A percentile compares a stretch with the other conserved stretches of the same genome.
Evolutionary conservation across 306 rosid species (phyloP).

Genomic region (Pachyrhizus erosus): DNA sequence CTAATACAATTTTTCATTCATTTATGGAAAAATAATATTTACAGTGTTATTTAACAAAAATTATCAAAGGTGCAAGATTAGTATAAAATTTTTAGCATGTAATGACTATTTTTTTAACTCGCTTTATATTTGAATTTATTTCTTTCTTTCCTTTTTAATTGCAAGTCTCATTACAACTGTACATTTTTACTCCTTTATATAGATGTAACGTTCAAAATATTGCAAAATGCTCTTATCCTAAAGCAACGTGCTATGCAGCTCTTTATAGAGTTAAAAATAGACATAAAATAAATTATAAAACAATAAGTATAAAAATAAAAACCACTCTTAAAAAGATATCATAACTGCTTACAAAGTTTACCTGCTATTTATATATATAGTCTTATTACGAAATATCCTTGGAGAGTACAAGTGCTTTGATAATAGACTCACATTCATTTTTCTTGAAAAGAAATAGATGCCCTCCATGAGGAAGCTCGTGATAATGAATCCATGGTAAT

Average conservation of each 20-base stretch:
- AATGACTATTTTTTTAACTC: no score
- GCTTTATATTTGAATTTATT: no score
- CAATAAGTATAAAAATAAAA: background rate
- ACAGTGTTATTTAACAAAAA: no score
- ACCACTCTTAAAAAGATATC: background rate
- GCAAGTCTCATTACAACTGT: background rate
- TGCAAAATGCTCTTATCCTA: no score
- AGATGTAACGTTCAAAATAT: background rate
- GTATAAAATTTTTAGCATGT: no score
- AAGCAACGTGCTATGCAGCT: background rate
- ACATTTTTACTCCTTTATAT: no score
- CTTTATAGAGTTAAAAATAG: background rate
- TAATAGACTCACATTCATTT: constrained; percentile 54
- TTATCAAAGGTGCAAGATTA: no score
- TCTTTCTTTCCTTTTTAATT: no score
- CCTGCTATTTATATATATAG: no score
- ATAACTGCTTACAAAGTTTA: background rate
- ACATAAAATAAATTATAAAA: background rate
- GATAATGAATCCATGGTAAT: constrained; percentile 82
- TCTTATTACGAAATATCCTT: constrained; percentile 17
- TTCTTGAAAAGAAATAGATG: constrained; percentile 53
- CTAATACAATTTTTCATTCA: no score
- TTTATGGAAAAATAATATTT: no score
- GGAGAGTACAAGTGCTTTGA: constrained; percentile 60
- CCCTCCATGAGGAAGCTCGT: constrained; percentile 70